These are phyloP conservation scores for Fonsecaea nubica DNA, from an alignment of 2,329 filamentous ascomycete genomes.

Conservation along the genomic window DNA sequence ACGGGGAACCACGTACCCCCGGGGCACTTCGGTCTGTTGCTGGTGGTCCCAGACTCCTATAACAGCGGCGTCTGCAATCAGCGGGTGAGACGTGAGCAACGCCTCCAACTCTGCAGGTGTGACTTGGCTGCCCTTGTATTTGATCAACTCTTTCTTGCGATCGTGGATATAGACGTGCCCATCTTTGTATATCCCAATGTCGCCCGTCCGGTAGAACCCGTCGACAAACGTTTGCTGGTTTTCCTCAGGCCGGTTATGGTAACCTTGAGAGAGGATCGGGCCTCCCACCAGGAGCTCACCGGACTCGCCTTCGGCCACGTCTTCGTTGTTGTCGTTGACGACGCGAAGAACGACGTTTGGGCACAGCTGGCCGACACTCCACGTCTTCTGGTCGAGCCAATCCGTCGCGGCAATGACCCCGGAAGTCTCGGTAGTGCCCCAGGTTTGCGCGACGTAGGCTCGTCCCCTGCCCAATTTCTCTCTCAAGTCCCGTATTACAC, in stretches of 20 bases:
- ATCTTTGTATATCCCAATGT: slow-evolving; percentile 55
- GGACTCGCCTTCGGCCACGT: not conserved
- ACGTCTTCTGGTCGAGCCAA: not conserved
- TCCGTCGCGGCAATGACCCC: not conserved
- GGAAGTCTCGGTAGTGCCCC: not conserved
- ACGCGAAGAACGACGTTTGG: not conserved
- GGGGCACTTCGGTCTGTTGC: not conserved
- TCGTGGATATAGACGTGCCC: slow-evolving; percentile 67
- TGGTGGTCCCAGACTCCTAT: slow-evolving; percentile 44
- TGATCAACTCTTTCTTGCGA: slow-evolving; percentile 65
- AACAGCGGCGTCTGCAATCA: slow-evolving; percentile 55
- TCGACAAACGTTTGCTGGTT: slow-evolving; percentile 42
- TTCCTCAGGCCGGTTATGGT: slow-evolving; percentile 58
- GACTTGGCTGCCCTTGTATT: slow-evolving; percentile 63
- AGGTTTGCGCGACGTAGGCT: not conserved
- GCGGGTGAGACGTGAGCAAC: slow-evolving; percentile 51
- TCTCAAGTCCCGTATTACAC: not conserved
- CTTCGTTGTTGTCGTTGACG: not conserved
- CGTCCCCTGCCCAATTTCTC: not conserved
- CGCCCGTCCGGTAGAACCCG: slow-evolving; percentile 67
- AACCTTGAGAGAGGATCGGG: slow-evolving; percentile 53
- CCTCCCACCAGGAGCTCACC: not conserved
- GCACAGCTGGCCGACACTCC: not conserved
- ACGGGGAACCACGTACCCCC: not conserved
- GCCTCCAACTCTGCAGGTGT: slow-evolving; percentile 57